These are phyloP conservation scores for Gossypium aridum DNA, from an alignment of 441 rosid species.

Conservation along the genomic window DNA sequence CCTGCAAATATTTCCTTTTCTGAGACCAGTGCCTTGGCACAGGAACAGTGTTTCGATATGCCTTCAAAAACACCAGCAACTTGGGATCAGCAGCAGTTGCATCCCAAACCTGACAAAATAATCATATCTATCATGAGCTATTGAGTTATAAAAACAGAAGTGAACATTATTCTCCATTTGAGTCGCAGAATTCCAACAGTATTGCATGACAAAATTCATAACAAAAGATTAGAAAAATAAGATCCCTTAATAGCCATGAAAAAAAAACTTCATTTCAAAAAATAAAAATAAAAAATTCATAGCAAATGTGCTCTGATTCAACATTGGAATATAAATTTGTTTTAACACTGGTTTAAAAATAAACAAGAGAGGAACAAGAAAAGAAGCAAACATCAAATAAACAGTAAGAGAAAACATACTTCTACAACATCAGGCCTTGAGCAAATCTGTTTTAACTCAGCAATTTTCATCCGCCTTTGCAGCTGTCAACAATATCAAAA, in stretches of 20 bases:
- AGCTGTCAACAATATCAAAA: conserved; percentile 40
- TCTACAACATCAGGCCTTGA: conserved; percentile 99
- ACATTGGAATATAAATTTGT: neutral
- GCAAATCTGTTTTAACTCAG: conserved; percentile 84
- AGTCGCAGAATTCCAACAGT: neutral
- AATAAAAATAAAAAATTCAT: neutral
- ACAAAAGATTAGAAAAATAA: neutral
- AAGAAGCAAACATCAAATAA: neutral
- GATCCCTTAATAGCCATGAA: neutral
- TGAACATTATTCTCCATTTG: neutral
- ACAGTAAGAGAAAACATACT: conserved; percentile 30
- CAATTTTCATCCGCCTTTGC: conserved; percentile 91
- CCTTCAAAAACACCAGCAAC: conserved; percentile 85
- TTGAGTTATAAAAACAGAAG: neutral
- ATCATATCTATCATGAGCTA: neutral
- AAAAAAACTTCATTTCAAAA: neutral
- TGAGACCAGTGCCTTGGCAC: conserved; percentile 99
- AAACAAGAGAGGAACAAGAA: neutral
- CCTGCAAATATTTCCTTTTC: conserved; percentile 98
- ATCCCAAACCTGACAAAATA: conserved; percentile 78
- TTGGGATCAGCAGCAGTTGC: conserved; percentile 96
- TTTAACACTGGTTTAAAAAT: neutral
- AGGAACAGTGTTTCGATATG: conserved; percentile 91
- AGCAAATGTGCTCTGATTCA: neutral
- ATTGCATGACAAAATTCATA: neutral